These are phyloP conservation scores for Podospora sp. DNA, from an alignment of 495 filamentous ascomycete genomes.

Conservation along the genomic window DNA sequence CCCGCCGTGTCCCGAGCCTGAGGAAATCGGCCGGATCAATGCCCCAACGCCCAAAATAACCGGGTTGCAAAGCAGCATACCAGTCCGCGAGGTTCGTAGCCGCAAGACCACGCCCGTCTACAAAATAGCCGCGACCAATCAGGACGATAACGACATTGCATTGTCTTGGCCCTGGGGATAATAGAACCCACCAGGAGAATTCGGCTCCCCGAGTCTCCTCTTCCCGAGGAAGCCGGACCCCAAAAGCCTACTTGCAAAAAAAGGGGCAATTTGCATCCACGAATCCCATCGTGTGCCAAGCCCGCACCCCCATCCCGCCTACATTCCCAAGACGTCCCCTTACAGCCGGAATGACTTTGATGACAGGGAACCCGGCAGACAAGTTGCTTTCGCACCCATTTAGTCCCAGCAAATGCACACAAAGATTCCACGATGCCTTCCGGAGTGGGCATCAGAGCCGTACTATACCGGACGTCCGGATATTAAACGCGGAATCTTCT, in stretches of 20 bases:
- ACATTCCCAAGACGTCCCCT: neutral
- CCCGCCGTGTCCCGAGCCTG: too few species aligned
- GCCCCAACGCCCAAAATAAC: neutral
- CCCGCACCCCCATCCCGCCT: neutral
- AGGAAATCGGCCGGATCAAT: too few species aligned
- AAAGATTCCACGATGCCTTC: neutral
- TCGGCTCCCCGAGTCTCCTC: neutral
- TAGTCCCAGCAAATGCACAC: neutral
- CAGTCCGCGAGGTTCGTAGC: neutral
- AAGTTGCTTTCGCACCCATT: neutral
- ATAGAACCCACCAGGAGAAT: neutral
- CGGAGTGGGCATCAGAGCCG: neutral
- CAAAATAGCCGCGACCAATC: neutral
- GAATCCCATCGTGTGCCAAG: neutral
- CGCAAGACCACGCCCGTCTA: neutral
- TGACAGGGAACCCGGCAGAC: neutral
- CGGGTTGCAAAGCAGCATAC: neutral
- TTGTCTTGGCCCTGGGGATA: neutral
- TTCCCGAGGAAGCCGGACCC: neutral
- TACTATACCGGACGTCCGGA: constrained; percentile 12
- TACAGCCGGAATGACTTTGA: neutral
- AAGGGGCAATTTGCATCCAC: neutral
- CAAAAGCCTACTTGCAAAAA: neutral
- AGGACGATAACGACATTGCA: neutral
- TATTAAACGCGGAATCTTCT: constrained; percentile 5